Base-by-base conservation (phyloP, 2,329 filamentous ascomycete genomes). In the Tolypocladium nubicola region DNA sequence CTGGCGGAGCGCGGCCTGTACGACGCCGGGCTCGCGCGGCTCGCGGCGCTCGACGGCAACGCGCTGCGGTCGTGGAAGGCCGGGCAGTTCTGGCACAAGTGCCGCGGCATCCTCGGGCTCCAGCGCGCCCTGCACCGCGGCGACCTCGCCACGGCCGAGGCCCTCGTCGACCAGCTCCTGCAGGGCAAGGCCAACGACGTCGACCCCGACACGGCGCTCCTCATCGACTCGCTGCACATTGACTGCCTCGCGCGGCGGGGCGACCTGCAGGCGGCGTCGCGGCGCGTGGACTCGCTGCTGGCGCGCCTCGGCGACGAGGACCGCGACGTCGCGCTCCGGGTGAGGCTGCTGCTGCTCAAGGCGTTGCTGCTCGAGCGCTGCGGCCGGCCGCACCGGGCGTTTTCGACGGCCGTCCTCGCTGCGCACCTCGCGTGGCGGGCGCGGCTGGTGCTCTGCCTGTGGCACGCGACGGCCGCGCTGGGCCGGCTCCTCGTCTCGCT, bases 371-470 rank as follows among this genome's bases (percentile, higher is more conserved):
- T 90, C 57, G 81, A 84, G 56, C 81, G 79, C 62, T 83, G 82
- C 49, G 87, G 86, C 2, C 82, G 86, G 3, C 81, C 90, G 0
- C 82, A 89, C 63, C 83, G 87, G 59, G 90, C 84, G 0, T 90
- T 96, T 68, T 90, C 88, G 2, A 79, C 92, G 6, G 85, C 85
- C 5, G 78, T 95, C 65, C 81, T 89, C 49, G 90, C 90, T 1
- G 86, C 88, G 3, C 86, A 81, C 65, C 82, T 90, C 21, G 86
- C 89, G 0, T 85, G 88, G 76, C 81, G 85, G 52, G 82, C 87
- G 1, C 79, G 85, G 1, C 74, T 93, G 9, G 77, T 92, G 19
- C 81, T 83, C 0, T 80, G 81, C 21, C 75, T 96, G 9, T 94
- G 90, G 85, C 82, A 87, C 60, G 84, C 89, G 0, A 79, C 89